Base-by-base conservation (phyloP, 23 red algal genomes). In the Pyropia yezoensis region DNA sequence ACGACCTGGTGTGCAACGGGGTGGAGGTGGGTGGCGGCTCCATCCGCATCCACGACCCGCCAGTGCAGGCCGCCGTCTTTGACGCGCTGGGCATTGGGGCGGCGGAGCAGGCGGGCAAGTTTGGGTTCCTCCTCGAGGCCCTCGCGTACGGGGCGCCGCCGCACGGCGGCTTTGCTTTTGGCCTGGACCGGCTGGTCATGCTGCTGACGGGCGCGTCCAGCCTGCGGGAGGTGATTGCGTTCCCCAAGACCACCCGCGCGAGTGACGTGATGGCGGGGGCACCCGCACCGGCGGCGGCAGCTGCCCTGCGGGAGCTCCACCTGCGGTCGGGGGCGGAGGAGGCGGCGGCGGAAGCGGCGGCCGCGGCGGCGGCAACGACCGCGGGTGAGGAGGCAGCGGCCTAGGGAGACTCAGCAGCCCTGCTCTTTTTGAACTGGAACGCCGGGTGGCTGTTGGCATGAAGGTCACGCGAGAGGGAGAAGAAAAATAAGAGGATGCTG, bases 1-100 rank as follows among this genome's bases (percentile, higher is more conserved):
- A 98, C 29, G 94, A 98, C 73, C 63, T 98, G 26, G 86, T 98
- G 49, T 98, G 94, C 69, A 98, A 98, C 69, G 94, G 94, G 74
- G 66, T 57, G 67, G 94, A 98, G 63, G 87, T 98, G 50, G 94
- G 94, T 15, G 94, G 94, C 18, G 94, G 94, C 25, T 85, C 77
- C 61, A 98, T 98, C 39, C 94, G 94, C 62, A 88, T 98, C 54
- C 80, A 90, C 68, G 73, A 90, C 32, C 63, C 74, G 7, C 54
- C 66, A 15, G 27, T 98, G 49, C 94, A 98, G 61, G 51, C 77
- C 33, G 67, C 71, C n/a, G 75, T 98, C 8, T 84, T 98, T 59
- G 49, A 52, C 22, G 80, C 75, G 45, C 74, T 98, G 7, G 70
- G 72, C 14, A 74, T 98, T 39, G 28, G 29, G 1, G 63, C 80